These are phyloP conservation scores for Spirogloea muscicola DNA, from an alignment of 139 green algal genomes.

Conservation along the genomic window DNA sequence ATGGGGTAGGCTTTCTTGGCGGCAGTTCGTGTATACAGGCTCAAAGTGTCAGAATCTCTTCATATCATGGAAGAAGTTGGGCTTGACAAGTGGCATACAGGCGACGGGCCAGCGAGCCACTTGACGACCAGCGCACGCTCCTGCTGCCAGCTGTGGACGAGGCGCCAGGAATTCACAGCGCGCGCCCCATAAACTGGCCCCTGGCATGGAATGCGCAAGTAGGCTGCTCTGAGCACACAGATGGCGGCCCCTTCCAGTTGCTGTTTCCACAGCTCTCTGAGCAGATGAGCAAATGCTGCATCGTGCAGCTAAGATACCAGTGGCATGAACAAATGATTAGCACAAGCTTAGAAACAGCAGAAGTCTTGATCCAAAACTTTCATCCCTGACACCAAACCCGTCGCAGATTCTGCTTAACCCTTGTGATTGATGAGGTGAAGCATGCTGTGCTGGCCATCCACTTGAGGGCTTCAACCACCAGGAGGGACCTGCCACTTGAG, in stretches of 20 bases:
- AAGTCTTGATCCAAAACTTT: no score
- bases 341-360: no score
- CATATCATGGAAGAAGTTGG: background rate
- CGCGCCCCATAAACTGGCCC: no score
- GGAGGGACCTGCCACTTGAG: background rate
- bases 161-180: background rate
- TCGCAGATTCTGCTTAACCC: background rate
- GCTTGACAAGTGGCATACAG: background rate
- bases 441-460: background rate
- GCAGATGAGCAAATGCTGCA: background rate
- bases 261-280: background rate
- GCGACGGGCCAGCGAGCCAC: constrained; percentile 1
- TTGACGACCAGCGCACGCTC: background rate
- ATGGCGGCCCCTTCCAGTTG: background rate
- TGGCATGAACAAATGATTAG: background rate
- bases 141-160: background rate
- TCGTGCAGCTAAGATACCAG: background rate
- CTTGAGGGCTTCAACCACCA: background rate
- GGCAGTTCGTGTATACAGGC: background rate
- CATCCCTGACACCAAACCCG: no score
- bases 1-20: background rate
- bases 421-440: background rate
- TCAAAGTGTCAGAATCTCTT: background rate
- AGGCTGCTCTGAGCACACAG: no score
- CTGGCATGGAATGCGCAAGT: no score